Percentiles rank a stretch among this genome's conserved stretches.
These are phyloP conservation scores for Cytidiella melzeri DNA, from an alignment of 768 basidiomycete species.

Conservation along the genomic window DNA sequence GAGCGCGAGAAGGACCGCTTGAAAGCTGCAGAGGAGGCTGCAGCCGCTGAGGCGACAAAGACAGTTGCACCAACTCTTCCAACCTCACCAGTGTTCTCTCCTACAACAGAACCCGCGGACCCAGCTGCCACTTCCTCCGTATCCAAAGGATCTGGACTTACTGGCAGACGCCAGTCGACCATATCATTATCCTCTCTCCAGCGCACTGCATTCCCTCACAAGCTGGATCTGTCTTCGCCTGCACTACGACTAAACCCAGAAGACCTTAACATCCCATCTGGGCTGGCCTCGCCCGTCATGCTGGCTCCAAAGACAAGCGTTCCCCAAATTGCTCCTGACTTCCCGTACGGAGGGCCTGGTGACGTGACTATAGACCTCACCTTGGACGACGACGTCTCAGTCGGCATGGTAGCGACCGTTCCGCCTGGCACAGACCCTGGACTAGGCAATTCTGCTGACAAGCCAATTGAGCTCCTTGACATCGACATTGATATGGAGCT, in stretches of 20 bases:
- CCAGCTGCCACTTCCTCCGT: slow-evolving; percentile 27
- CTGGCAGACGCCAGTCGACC: slow-evolving; percentile 61
- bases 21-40: slow-evolving; percentile 34
- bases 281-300: slow-evolving; percentile 72
- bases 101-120: slow-evolving; percentile 10
- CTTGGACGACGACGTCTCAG: slow-evolving; percentile 29
- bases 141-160: slow-evolving; percentile 29
- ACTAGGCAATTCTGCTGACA: slow-evolving; percentile 64
- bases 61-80: slow-evolving; percentile 11
- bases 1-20: slow-evolving; percentile 52
- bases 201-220: slow-evolving; percentile 61
- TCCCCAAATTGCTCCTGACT: slow-evolving; percentile 44
- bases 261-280: slow-evolving; percentile 50
- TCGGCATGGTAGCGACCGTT: slow-evolving; percentile 10
- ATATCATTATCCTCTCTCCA: slow-evolving; percentile 79
- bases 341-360: slow-evolving; percentile 51
- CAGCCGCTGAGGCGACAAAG: slow-evolving; percentile 21
- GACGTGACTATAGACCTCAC: slow-evolving; percentile 58
- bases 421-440: slow-evolving; percentile 23
- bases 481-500: slow-evolving; percentile 45
- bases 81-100: slow-evolving; percentile 2
- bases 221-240: slow-evolving; percentile 75
- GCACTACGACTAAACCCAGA: slow-evolving; percentile 60
- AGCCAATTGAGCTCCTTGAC: slow-evolving; percentile 71
- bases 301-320: slow-evolving; percentile 77